A percentile compares a stretch with the other conserved stretches of the same genome.
Conservation (phyloP, 2,329 filamentous ascomycete species). For the Alternaria infectoria region DNA sequence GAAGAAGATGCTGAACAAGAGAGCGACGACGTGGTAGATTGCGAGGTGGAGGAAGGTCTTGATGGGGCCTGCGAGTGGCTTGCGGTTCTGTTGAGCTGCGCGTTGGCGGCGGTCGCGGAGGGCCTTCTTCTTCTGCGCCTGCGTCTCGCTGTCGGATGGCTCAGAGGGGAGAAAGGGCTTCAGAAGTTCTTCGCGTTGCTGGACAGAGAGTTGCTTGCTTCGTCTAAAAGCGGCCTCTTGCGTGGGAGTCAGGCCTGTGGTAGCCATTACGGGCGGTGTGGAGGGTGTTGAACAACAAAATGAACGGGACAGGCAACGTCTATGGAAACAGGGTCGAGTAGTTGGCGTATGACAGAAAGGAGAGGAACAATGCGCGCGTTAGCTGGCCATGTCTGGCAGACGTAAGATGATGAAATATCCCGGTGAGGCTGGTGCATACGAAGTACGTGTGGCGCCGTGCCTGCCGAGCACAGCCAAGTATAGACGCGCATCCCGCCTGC, state of each 20-base stretch:
- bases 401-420: constrained; percentile 28
- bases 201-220: constrained; percentile 48
- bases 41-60: constrained; percentile 68
- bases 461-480: constrained; percentile 31
- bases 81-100: constrained; percentile 16
- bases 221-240: constrained; percentile 45
- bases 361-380: constrained; percentile 11
- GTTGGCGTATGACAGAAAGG: background rate
- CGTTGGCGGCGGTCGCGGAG: constrained; percentile 21
- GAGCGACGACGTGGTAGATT: constrained; percentile 74
- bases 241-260: constrained; percentile 37
- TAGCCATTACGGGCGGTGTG: constrained; percentile 36
- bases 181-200: constrained; percentile 59
- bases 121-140: constrained; percentile 15
- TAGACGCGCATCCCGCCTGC: constrained; percentile 28
- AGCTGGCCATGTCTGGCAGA: constrained; percentile 14
- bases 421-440: constrained; percentile 39
- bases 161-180: constrained; percentile 59
- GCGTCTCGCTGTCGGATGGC: constrained; percentile 35
- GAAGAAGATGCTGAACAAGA: constrained; percentile 87
- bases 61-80: constrained; percentile 61
- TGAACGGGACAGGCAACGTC: background rate
- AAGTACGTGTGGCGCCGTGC: constrained; percentile 34
- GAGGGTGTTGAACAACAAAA: constrained; percentile 8
- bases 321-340: background rate